These are phyloP conservation scores for Danielia oregonensis DNA, from an alignment of 805 yeast genomes.

Conservation along the genomic window DNA sequence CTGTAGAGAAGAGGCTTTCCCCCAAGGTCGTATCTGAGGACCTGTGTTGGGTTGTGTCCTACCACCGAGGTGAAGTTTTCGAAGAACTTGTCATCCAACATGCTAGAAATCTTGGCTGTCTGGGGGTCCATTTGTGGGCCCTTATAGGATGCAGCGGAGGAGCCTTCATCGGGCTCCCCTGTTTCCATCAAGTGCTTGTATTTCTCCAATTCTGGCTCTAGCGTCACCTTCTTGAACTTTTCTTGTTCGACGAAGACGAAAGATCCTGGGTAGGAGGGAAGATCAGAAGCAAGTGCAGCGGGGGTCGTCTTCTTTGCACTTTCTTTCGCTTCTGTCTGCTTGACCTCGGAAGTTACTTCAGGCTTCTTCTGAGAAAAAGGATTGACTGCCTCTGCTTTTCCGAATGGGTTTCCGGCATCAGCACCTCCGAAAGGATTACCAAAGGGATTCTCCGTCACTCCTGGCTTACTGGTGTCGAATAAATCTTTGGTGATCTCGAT, in stretches of 20 bases:
- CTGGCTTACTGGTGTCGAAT: constrained; percentile 20
- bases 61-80: constrained; percentile 73
- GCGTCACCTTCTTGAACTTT: constrained; percentile 48
- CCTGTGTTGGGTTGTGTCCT: constrained; percentile 81
- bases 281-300: constrained; percentile 2
- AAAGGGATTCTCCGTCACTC: constrained; percentile 24
- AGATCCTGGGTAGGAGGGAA: constrained; percentile 51
- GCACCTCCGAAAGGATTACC: constrained; percentile 40
- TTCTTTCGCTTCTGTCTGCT: neutral
- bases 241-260: constrained; percentile 74
- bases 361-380: constrained; percentile 12
- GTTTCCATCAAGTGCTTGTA: constrained; percentile 48
- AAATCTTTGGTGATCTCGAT: constrained; percentile 40
- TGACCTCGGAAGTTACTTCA: constrained; percentile 2
- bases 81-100: constrained; percentile 73
- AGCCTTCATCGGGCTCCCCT: constrained; percentile 38
- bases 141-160: constrained; percentile 14
- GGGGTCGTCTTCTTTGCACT: neutral
- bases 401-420: constrained; percentile 21
- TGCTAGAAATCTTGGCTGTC: constrained; percentile 37
- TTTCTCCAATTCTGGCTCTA: constrained; percentile 49
- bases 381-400: constrained; percentile 5
- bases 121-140: constrained; percentile 14
- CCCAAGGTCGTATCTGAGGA: constrained; percentile 77
- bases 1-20: constrained; percentile 77